A percentile compares a stretch with the other conserved stretches of the same genome.
These are phyloP conservation scores for Musa beccarii DNA, from an alignment of 176 grass and related monocot genomes.

Conservation along the genomic window DNA sequence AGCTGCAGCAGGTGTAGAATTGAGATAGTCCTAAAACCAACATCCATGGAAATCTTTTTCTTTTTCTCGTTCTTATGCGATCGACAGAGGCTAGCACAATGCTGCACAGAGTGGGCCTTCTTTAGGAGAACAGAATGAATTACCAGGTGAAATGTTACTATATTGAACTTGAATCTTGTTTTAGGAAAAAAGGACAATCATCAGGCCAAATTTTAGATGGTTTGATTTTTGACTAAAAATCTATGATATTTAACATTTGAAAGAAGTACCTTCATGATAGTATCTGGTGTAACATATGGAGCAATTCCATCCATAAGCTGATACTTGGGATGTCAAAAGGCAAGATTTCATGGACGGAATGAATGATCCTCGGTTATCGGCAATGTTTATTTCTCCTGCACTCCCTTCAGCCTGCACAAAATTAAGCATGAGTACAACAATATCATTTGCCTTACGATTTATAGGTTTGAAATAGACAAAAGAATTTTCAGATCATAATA, in stretches of 20 bases:
- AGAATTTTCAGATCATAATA: constrained; percentile 69
- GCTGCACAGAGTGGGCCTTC: no score
- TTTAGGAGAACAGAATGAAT: no score
- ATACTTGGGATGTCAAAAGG: constrained; percentile 49
- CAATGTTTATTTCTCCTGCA: constrained; percentile 55
- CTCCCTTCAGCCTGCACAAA: constrained; percentile 49
- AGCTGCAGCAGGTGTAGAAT: no score
- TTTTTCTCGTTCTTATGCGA: no score
- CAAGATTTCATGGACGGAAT: constrained; percentile 40
- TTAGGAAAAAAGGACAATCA: no score
- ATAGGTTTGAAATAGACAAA: constrained; percentile 56
- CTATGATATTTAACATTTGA: background rate
- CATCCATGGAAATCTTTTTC: no score
- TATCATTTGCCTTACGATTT: constrained; percentile 43
- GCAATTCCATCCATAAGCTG: constrained; percentile 46
- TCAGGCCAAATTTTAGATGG: no score
- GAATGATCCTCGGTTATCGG: constrained; percentile 53
- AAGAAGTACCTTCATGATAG: constrained; percentile 49
- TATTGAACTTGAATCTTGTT: no score
- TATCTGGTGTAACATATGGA: constrained; percentile 40
- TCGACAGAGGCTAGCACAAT: no score
- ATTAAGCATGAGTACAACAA: constrained; percentile 17
- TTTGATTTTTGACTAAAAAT: background rate
- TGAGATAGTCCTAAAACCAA: no score
- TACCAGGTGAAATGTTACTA: no score